Percentiles rank a stretch among this genome's conserved stretches.
phyloP scores from a whole-genome alignment of 495 filamentous ascomycete genomes.

The Clohesyomyces aquaticus region DNA sequence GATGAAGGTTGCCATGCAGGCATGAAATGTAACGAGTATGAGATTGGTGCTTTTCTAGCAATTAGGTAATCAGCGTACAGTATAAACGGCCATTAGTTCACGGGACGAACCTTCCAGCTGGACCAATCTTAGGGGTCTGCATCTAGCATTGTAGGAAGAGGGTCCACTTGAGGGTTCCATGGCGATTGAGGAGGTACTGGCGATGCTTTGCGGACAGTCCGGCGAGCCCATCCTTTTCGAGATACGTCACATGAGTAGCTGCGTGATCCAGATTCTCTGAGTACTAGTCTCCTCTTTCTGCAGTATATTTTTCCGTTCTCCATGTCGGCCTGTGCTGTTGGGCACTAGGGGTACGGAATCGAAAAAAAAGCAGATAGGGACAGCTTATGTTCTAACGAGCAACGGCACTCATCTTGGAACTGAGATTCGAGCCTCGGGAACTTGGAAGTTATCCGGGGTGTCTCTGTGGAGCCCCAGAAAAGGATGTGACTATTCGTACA shows the following conservation, averaged over 20 bases:
- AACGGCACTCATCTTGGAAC: too few relatives aligned
- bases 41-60: conserved; percentile 59
- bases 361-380: too few relatives aligned
- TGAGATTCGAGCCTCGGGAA: too few relatives aligned
- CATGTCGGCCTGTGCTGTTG: background rate
- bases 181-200: conserved; percentile 57
- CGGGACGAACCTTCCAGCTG: conserved; percentile 55
- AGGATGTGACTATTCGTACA: background rate
- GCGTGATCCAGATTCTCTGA: conserved; percentile 8
- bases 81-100: background rate
- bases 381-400: too few relatives aligned
- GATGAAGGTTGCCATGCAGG: conserved; percentile 60
- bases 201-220: conserved; percentile 48
- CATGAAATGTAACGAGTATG: conserved; percentile 59
- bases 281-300: background rate
- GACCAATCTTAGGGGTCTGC: conserved; percentile 64
- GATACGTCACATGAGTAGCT: conserved; percentile 28
- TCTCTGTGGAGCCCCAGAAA: background rate
- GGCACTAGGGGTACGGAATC: too few relatives aligned
- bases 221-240: conserved; percentile 19
- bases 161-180: conserved; percentile 61
- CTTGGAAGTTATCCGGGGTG: too few relatives aligned
- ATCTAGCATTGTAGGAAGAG: conserved; percentile 54
- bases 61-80: background rate
- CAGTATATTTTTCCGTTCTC: background rate